Base-by-base conservation (phyloP, 495 filamentous ascomycete species). In the Penicillium soppii region DNA sequence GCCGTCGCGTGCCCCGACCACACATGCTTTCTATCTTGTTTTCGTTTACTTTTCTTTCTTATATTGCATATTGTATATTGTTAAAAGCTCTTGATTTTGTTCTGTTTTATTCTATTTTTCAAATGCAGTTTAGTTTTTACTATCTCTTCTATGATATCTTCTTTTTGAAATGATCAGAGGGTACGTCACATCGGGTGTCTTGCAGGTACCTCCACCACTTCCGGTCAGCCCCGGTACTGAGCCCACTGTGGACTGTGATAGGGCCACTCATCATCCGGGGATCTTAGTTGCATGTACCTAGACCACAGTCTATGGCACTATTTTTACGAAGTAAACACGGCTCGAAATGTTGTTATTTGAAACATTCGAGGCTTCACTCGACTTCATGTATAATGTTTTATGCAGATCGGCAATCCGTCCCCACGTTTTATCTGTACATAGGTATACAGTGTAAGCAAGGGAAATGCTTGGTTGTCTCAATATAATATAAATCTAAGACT, bases 101-200 rank as follows among this genome's bases (percentile, higher is more conserved):
- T 4, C 2, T 17, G 7, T 8, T 16, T 42, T n/a, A 20, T 13
- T 40, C 1, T 42, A 23, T 42, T 23, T 8, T 16, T 41, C 1
- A 7, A 16, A n/a, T 23, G 7, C 2, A 29, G 9, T 2, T 20
- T 13, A 23, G 4, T 36, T 7, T 5, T 23, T 4, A 21, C n/a
- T 12, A 10, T 25, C 7, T 17, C 20, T 10, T 33, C 19, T 47
- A 13, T 36, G 5, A 13, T 9, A 13, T 6, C 2, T 22, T 32
- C 23, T 22, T 1, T 9, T 21, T 15, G 13, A 2, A 13, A n/a
- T 44, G 17, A 25, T 15, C 8, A 48, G 7, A 27, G 3, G 33
- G 33, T 49, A 49, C 47, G 47, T 49, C 47, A 49, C 47, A 41
- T 32, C 29, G 26, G 37, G 46, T 47, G 43, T 38, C 47, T 25